Base-by-base conservation (phyloP, 2,329 filamentous ascomycete genomes). In the Karstenula rhodostoma region DNA sequence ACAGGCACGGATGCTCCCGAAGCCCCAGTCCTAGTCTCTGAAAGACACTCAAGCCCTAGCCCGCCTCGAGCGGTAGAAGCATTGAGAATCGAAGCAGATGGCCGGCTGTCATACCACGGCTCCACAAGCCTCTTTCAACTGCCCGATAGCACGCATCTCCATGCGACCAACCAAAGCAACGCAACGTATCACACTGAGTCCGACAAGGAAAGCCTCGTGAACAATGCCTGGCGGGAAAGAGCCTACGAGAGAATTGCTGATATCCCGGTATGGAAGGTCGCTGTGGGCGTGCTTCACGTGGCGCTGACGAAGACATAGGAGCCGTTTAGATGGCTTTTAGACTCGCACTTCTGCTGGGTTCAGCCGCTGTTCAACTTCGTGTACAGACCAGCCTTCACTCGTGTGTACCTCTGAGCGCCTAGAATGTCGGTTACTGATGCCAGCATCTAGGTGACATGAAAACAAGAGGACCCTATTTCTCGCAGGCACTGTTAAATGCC, bases 341-440 rank as follows among this genome's bases (percentile, higher is more conserved):
- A 64, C 23, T 61, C 59, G 10, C 61, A 64, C 48, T 64, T 58
- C 27, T 61, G 58, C 56, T 64, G 61, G 61, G 59, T 64, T 10
- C 61, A 64, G 35, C 61, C 61, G 15, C 56, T 64, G 17, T 64
- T 64, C 56, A 64, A 64, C 22, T 64, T 64, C 25, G 51, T 64
- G 2, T 64, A 61, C 27, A 46, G 61, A 32, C 61, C 61, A 32
- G 61, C 59, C 2, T 64, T 64, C 27, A 64, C 59, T 23, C 61
- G 61, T 63, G 49, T 8, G 55, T 23, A 37, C 19, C 13, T 48
- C 15, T 27, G 48, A 42, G 19, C 7, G 9, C 12, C 3, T 19
- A 29, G 19, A 9, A 42, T 10, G 19, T 2, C 2, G 44, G 8
- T n/a, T 10, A 27, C 29, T 49, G 33, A 44, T n/a, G 8, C 25